Evolutionary conservation across 2,329 filamentous ascomycete species (phyloP), one percentile per base, ranked within the genome.

Genomic region (Parastagonospora nodorum): DNA sequence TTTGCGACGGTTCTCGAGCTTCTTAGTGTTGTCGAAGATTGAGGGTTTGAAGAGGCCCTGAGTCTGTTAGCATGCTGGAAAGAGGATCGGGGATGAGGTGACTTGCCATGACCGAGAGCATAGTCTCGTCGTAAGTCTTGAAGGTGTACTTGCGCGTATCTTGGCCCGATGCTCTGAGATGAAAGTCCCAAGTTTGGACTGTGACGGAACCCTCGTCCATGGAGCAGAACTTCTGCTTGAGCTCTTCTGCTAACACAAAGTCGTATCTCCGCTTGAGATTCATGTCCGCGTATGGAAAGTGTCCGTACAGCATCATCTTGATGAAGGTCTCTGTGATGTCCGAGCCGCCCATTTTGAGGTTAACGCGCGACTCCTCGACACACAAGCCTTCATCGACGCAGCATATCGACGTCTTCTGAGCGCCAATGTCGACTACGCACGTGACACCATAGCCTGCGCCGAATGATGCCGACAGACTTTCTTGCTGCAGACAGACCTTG

Each of bases 361-460:
- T 97, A 69, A 99, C 85, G 12, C 94, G 86, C 12, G 94, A 99
- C 69, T 97, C 93, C 58, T 97, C 94, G 24, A 96, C 84, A 67
- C 90, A 92, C 75, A 99, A 88, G 2, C 94, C 94, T 72, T 99
- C 94, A 66, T 99, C 94, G 9, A 99, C 92, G 62, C 94, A 99
- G 55, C 92, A 93, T 29, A 99, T 89, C 0, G 94, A 96, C 1
- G 94, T 97, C 81, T 99, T 99, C 71, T 97, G 92, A 1, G 94
- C 93, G 10, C 94, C 94, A 49, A 99, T 88, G 70, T 99, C 94
- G 9, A 99, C 92, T 48, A 99, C 92, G 64, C 94, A 99, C 15
- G 91, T 89, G 55, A 90, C 91, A 1, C 92, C 95, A 68, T 95
- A 97, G 7, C 94, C 94, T 4, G 93, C 94, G 10, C 94, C 94